These are phyloP conservation scores for Neonectria coccinea DNA, from an alignment of 2,329 filamentous ascomycete species.

Conservation along the genomic window DNA sequence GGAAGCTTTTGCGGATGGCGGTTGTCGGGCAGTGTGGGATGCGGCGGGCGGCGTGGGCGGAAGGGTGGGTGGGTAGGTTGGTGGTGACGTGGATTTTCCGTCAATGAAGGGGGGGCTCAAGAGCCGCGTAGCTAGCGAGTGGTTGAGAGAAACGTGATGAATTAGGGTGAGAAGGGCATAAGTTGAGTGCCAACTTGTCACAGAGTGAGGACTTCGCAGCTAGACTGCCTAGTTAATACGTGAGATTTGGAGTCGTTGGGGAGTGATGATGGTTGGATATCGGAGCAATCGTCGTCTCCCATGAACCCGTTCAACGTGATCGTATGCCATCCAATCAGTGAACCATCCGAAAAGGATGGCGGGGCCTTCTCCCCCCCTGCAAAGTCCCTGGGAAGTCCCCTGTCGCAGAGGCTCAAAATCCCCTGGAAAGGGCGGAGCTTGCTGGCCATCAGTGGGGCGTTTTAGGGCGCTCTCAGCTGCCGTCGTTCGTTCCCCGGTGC, in stretches of 20 bases:
- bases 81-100: not conserved
- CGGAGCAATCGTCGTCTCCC: not conserved
- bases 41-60: not conserved
- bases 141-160: not conserved
- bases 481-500: not conserved
- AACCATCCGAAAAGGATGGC: not conserved
- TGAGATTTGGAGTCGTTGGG: not conserved
- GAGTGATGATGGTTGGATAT: slow-evolving; percentile 3
- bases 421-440: not conserved
- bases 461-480: too few relatives aligned
- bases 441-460: slow-evolving; percentile 8
- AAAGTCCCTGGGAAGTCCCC: not conserved
- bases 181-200: not conserved
- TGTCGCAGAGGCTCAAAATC: not conserved
- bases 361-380: not conserved
- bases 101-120: not conserved
- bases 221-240: not conserved
- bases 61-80: not conserved
- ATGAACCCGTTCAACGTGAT: not conserved
- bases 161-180: not conserved
- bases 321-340: not conserved
- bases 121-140: not conserved
- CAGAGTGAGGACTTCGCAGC: not conserved
- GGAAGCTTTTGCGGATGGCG: slow-evolving; percentile 4
- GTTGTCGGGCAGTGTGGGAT: not conserved